Conservation (phyloP, 148 eudicot genomes). For the Tetragonia tetragonoides region DNA sequence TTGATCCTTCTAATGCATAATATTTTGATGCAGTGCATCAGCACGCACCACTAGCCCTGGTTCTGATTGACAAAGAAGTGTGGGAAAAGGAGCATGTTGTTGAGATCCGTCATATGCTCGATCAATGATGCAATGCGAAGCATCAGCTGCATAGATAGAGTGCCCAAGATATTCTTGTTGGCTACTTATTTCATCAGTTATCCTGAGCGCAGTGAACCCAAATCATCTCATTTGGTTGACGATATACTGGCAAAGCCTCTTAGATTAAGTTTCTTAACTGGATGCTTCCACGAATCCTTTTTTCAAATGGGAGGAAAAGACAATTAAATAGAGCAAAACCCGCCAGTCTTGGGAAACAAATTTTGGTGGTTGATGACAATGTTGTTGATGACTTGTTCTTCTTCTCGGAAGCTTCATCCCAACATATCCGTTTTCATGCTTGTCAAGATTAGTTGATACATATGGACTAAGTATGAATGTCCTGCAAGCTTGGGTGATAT, state of each 20-base stretch:
- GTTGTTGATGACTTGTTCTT: too few relatives aligned
- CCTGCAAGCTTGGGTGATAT: too few relatives aligned
- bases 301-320: slow-evolving; percentile 48
- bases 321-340: slow-evolving; percentile 37
- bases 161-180: slow-evolving; percentile 52
- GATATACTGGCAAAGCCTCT: slow-evolving; percentile 69
- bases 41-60: slow-evolving; percentile 46
- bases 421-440: too few relatives aligned
- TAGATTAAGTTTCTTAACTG: slow-evolving; percentile 51
- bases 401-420: too few relatives aligned
- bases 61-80: slow-evolving; percentile 64
- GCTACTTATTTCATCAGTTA: slow-evolving; percentile 44
- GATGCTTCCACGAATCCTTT: slow-evolving; percentile 66
- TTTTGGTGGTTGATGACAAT: slow-evolving; percentile 80
- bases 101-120: slow-evolving; percentile 34
- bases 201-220: slow-evolving; percentile 47
- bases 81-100: slow-evolving; percentile 48
- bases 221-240: slow-evolving; percentile 61
- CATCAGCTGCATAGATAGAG: slow-evolving; percentile 19
- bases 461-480: too few relatives aligned
- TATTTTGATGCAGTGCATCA: slow-evolving; percentile 43
- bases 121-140: slow-evolving; percentile 36
- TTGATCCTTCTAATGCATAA: slow-evolving; percentile 12
- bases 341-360: slow-evolving; percentile 43
- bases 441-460: too few relatives aligned